Evolutionary conservation across 345 rosid genomes (phyloP), one percentile per base, ranked within the genome.

Genomic region (Syzygium aqueum): DNA sequence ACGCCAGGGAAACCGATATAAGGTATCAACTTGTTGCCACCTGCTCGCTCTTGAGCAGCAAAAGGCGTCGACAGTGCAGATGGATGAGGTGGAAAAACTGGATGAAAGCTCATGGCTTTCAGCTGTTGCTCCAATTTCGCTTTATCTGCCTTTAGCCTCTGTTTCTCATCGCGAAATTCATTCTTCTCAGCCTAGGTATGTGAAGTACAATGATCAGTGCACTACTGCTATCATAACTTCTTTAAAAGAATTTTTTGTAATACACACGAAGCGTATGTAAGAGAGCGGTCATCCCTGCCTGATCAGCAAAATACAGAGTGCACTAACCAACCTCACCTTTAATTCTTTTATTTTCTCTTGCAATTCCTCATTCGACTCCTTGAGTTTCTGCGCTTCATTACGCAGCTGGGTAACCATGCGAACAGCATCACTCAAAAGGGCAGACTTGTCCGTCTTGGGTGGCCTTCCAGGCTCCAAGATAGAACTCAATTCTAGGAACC

Each of bases 381-480:
- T 95, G 91, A 97, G 87, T 89, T 94, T 97, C 94, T 94, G 96
- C 43, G 96, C 94, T 90, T 97, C 98, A 84, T 94, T 93, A 5
- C 97, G 93, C 89, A 97, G 90, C 90, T 96, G 99, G 84, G 93
- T 93, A 88, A 97, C 98, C 96, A 95, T 93, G 78, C 98, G 94
- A 46, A 95, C 96, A 89, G 99, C 99, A 87, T 97, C 99, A n/a
- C 94, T 90, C 93, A 97, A 91, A 90, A 97, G 92, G 53, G 97
- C 98, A 87, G 97, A 93, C 94, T 96, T 97, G 90, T 97, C 99
- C 25, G 95, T 93, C 90, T 97, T 97, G 53, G 97, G 99, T 90
- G 98, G 94, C 91, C 94, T 95, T 88, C 96, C 99, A 86, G 97
- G 97, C 91, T 95, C 98, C 92, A 97, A 87, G 84, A 96, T 95